Evolutionary conservation across 768 basidiomycete genomes (phyloP), one percentile per base, ranked within the genome.

Genomic region (Gautieria morchelliformis): DNA sequence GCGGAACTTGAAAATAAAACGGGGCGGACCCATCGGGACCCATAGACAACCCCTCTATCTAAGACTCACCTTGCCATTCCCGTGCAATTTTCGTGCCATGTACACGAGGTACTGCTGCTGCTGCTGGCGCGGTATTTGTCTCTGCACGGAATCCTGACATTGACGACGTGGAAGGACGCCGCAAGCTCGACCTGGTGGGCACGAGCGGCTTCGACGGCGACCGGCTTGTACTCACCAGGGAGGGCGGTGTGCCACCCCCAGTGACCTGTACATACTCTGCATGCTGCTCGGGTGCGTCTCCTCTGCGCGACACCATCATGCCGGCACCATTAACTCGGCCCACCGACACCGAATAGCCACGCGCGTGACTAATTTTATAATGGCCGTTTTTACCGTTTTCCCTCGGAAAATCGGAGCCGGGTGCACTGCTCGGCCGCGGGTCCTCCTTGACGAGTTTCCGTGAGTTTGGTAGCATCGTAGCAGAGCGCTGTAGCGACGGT

Each of bases 1-100:
- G 52, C 52, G 33, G 52, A 53, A 19, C 19, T 53, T 20, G 52
- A 53, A 53, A 53, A 42, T 19, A 19, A 17, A 41, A 41, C 35
- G 40, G 52, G 37, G 22, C 12, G 33, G 35, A 11, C n/a, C 52
- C 33, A 53, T 22, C 19, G 33, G 52, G 35, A 40, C 52, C 52
- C 52, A 53, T 14, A 27, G 27, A 32, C 15, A 39, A 22, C 41
- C 41, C 41, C 17, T 15, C 41, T 39, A 35, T 11, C 10, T 33
- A 37, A 33, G 12, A 12, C 37, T 53, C 14, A 37, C 35, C 35
- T 37, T 37, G 35, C 35, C 4, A 10, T 3, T 37, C 35, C 35
- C 10, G 35, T 10, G 14, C 35, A 2, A 37, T 9, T 37, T 37
- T 37, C 14, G 8, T 37, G 9, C 35, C 35, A 14, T 37, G 10